These are phyloP conservation scores for Nicotiana rustica DNA, from an alignment of 305 asterid genomes.

Conservation along the genomic window DNA sequence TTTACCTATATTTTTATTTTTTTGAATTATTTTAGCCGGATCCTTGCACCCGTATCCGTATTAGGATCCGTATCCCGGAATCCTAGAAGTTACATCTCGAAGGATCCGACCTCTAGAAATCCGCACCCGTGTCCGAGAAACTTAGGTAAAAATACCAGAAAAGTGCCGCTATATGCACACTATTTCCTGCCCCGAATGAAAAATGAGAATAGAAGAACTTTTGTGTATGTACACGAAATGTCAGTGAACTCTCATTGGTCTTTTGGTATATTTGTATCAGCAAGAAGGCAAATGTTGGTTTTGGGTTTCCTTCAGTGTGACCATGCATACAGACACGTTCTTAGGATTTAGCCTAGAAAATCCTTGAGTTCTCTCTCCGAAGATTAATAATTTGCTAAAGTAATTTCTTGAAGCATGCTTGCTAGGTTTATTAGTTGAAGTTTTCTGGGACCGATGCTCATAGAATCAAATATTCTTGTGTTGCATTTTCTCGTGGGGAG, in stretches of 20 bases:
- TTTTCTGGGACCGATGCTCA: not conserved
- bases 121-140: too few species aligned
- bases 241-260: not conserved
- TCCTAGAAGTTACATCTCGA: too few species aligned
- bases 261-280: conserved; percentile 5
- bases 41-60: too few species aligned
- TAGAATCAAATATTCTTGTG: not conserved
- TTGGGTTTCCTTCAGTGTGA: not conserved
- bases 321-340: not conserved
- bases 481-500: not conserved
- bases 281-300: not conserved
- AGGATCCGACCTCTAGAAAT: too few species aligned
- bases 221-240: not conserved
- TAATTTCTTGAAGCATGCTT: conserved; percentile 20
- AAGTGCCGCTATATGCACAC: not conserved
- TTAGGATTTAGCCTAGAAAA: not conserved
- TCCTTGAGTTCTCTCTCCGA: conserved; percentile 16
- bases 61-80: too few species aligned
- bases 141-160: not conserved
- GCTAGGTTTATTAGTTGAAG: not conserved
- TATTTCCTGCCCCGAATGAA: conserved; percentile 4
- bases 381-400: not conserved
- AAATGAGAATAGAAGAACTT: not conserved
- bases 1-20: too few species aligned
- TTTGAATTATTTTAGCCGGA: too few species aligned